A percentile compares a stretch with the other conserved stretches of the same genome.
These are phyloP conservation scores for Malus domestica DNA, from an alignment of 306 rosid species.

Conservation along the genomic window ASM211411v1 NC_041805.1:22923501-22924000, in stretches of 20 bases:
- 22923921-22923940: constrained; percentile 78
- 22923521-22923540: not conserved
- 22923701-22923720: constrained; percentile 49
- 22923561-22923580: constrained; percentile 10
- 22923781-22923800: constrained; percentile 47
- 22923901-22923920: constrained; percentile 82
- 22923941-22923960: constrained; percentile 75
- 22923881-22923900: constrained; percentile 98
- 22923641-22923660: not conserved
- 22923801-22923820: constrained; percentile 86
- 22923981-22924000: constrained; percentile 72
- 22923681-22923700: constrained; percentile 9
- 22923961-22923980: constrained; percentile 74
- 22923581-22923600: not conserved
- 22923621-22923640: constrained; percentile 21
- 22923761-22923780: constrained; percentile 18
- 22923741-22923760: not conserved
- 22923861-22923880: constrained; percentile 82
- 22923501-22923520: not conserved
- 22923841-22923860: constrained; percentile 72
- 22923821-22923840: constrained; percentile 67
- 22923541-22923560: not conserved
- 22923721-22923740: constrained; percentile 58
- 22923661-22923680: constrained; percentile 1
- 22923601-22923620: constrained; percentile 1